Percentiles rank a stretch among this genome's conserved stretches.
Evolutionary conservation across 1,284 basidiomycete genomes (phyloP).

Genomic region (Chalciporus piperatoides): DNA sequence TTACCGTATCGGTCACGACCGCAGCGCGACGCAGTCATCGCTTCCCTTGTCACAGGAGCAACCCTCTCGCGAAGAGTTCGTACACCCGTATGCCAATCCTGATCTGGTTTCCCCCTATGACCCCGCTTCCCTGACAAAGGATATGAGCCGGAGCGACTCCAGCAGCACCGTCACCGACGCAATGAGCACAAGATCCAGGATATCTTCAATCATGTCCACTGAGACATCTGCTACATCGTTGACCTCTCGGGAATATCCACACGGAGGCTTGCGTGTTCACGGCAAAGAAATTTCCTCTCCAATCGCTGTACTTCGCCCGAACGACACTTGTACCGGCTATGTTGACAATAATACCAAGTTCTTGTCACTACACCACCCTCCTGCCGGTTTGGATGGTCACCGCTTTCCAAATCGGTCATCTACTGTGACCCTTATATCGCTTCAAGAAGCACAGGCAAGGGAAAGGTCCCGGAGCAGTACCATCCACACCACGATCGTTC

Average conservation of each 20-base stretch:
- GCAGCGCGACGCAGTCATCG: constrained; percentile 17
- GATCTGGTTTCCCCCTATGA: constrained; percentile 46
- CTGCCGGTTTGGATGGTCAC: constrained; percentile 31
- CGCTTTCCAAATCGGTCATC: constrained; percentile 44
- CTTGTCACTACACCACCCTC: constrained; percentile 32
- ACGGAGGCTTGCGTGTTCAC: constrained; percentile 35
- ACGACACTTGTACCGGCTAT: constrained; percentile 19
- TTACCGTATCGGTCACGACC: constrained; percentile 8
- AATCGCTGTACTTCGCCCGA: constrained; percentile 35
- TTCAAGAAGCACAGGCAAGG: constrained; percentile 66
- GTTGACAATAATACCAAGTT: constrained; percentile 35
- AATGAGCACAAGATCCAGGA: constrained; percentile 39
- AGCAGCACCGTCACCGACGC: constrained; percentile 53
- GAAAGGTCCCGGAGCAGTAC: constrained; percentile 53
- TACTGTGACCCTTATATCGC: constrained; percentile 62
- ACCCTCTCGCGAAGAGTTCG: constrained; percentile 23
- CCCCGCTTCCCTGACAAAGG: constrained; percentile 30
- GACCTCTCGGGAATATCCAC: constrained; percentile 34
- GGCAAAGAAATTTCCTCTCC: constrained; percentile 54
- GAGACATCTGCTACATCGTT: constrained; percentile 47
- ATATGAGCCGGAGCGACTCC: constrained; percentile 47
- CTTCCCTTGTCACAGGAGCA: constrained; percentile 32
- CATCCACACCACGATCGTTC: constrained; percentile 33
- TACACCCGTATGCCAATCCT: constrained; percentile 77
- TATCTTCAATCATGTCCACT: constrained; percentile 40